Base-by-base conservation (phyloP, 2,329 filamentous ascomycete genomes). In the Diaporthe velutina region DNA sequence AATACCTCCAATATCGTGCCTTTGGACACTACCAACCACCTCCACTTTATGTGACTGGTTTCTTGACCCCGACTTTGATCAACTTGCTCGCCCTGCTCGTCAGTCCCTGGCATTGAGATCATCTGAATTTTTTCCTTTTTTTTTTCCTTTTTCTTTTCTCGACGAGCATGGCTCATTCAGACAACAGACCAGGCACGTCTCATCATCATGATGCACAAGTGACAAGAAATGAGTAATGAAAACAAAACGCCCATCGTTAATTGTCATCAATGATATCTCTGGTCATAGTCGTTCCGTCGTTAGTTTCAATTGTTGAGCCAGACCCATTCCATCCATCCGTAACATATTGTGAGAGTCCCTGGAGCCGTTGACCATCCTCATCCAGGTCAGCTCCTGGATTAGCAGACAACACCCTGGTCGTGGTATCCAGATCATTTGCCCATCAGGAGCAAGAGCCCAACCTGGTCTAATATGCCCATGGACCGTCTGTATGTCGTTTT, bases 211-310 rank as follows among this genome's bases (percentile, higher is more conserved):
- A 71, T 68, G 30, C 35, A 52, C 19, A 28, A 61, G 25, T 45
- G 25, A 54, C 19, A 61, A 54, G 25, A 52, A 61, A 68, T 30
- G 55, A 67, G 28, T 30, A 48, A 55, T 38, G 38, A 71, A n/a
- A 71, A 57, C 40, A 75, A 75, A 70, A n/a, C 60, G 52, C 68
- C 67, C 71, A 38, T 73, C 74, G 74, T 76, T 76, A 74, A 48
- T 54, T 74, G 74, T 76, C 74, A 64, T 76, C 71, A 73, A 74
- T 76, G 74, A 76, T 76, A 74, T 76, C 66, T 76, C 64, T 52
- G 45, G 64, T 67, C 64, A 28, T 50, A 54, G 67, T 76, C 74
- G 40, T 76, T 74, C 74, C 74, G 54, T 76, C 74, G 71, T 76
- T 66, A 76, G 67, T 76, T 45, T 50, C 64, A 61, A 35, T 73